Percentiles rank a stretch among this genome's conserved stretches.
These are phyloP conservation scores for Mycosarcoma mackinlayi DNA, from an alignment of 1,284 basidiomycete genomes.

Conservation along the genomic window DNA sequence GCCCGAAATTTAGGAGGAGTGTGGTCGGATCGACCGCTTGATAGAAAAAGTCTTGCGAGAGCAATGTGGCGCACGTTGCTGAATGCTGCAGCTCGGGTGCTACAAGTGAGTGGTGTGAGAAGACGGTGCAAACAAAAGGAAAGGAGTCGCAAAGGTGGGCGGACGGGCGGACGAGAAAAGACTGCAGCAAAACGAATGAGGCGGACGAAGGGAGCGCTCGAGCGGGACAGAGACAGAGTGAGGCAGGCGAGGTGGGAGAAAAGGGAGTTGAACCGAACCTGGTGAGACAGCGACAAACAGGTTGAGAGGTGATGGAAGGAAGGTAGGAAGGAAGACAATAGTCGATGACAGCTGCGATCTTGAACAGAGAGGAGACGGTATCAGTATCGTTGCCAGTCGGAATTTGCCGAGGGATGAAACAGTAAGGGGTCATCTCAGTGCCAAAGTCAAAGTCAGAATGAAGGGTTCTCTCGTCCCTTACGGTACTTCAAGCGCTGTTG, in stretches of 20 bases:
- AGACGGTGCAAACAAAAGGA: conserved; percentile 1
- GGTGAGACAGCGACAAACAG: too few species aligned
- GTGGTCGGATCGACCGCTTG: conserved; percentile 1
- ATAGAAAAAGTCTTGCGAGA: background rate
- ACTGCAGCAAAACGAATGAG: conserved; percentile 7
- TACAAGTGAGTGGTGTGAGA: background rate
- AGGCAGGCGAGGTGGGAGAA: background rate
- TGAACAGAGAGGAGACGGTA: too few species aligned
- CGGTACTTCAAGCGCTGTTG: too few species aligned
- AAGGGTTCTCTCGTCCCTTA: too few species aligned
- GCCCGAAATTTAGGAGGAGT: background rate
- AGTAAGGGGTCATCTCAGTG: too few species aligned
- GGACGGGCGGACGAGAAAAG: conserved; percentile 6
- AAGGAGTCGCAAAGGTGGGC: background rate
- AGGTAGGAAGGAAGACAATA: background rate
- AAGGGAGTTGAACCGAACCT: background rate
- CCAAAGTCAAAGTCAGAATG: too few species aligned
- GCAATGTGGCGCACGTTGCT: background rate
- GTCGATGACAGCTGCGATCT: too few species aligned
- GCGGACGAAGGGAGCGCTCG: background rate
- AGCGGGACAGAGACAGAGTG: background rate
- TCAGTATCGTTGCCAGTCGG: too few species aligned
- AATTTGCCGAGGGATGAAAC: too few species aligned
- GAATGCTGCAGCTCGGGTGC: background rate
- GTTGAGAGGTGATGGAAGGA: background rate